phyloP scores from a whole-genome alignment of 345 rosid species.

The Raphanus sativus region DNA sequence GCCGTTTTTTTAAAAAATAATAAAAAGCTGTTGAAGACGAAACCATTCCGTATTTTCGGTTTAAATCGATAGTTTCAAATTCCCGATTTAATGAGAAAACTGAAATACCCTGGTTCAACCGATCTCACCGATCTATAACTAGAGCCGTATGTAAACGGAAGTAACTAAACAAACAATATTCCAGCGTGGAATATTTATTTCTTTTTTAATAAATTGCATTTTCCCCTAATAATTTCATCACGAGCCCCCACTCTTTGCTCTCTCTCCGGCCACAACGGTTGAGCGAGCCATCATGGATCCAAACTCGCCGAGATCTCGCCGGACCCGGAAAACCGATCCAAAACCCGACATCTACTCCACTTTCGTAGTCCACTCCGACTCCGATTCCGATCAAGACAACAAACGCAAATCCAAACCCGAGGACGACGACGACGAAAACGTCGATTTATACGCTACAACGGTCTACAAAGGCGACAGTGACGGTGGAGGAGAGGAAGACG shows the following conservation, averaged over 20 bases:
- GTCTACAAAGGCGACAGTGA: constrained; percentile 48
- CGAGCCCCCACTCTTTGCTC: neutral
- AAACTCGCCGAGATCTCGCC: constrained; percentile 41
- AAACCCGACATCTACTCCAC: constrained; percentile 59
- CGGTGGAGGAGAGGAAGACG: constrained; percentile 42
- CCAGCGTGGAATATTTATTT: neutral
- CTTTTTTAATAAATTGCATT: neutral
- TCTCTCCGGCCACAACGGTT: constrained; percentile 29
- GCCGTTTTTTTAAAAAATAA: too few species aligned
- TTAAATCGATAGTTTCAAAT: too few species aligned
- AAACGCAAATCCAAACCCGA: constrained; percentile 35
- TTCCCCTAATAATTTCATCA: neutral
- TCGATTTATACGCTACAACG: constrained; percentile 52
- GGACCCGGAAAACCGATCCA: constrained; percentile 46
- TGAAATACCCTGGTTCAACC: neutral
- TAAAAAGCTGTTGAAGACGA: too few species aligned
- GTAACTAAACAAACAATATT: neutral
- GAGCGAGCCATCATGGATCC: constrained; percentile 48
- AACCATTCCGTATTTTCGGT: neutral
- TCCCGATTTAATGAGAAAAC: neutral
- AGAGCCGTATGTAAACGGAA: neutral
- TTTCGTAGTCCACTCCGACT: constrained; percentile 54
- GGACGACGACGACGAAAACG: constrained; percentile 33
- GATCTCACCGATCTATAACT: neutral
- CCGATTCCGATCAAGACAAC: constrained; percentile 44